Evolutionary conservation across 495 filamentous ascomycete genomes (phyloP).

Genomic region (Trichoderma virens): DNA sequence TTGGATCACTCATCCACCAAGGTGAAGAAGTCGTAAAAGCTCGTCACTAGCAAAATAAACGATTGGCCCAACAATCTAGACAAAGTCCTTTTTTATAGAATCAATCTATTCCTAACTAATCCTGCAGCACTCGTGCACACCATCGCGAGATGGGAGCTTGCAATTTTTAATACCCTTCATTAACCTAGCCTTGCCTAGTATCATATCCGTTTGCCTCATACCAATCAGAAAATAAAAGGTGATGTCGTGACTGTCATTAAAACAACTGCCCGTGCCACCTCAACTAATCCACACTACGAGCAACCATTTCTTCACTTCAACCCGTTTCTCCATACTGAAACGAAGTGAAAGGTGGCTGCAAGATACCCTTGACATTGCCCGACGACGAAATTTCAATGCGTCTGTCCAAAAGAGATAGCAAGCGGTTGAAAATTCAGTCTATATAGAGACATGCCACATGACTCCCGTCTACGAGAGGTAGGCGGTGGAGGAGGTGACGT

Average conservation of each 20-base stretch:
- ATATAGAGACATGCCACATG: not conserved
- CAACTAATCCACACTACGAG: not conserved
- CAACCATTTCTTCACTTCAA: not conserved
- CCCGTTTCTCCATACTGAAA: not conserved
- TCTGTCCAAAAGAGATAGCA: not conserved
- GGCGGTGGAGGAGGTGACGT: conserved; percentile 33
- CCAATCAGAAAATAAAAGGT: not conserved
- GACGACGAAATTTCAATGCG: not conserved
- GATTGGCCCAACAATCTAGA: not conserved
- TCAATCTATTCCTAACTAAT: not conserved
- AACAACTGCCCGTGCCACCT: not conserved
- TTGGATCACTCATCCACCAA: not conserved
- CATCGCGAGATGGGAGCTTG: not conserved
- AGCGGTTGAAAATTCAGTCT: not conserved
- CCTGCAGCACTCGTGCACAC: not conserved
- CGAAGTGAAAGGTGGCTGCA: not conserved
- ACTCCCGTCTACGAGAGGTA: conserved; percentile 1
- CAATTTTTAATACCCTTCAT: conserved; percentile 3
- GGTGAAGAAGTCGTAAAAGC: not conserved
- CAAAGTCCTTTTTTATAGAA: not conserved
- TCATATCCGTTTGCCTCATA: not conserved
- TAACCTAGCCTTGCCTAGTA: not conserved
- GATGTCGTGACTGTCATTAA: not conserved
- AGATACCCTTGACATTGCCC: not conserved
- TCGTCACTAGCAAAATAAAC: not conserved